Conservation (phyloP, 2,329 filamentous ascomycete genomes). For the Colletotrichum costaricense region DNA sequence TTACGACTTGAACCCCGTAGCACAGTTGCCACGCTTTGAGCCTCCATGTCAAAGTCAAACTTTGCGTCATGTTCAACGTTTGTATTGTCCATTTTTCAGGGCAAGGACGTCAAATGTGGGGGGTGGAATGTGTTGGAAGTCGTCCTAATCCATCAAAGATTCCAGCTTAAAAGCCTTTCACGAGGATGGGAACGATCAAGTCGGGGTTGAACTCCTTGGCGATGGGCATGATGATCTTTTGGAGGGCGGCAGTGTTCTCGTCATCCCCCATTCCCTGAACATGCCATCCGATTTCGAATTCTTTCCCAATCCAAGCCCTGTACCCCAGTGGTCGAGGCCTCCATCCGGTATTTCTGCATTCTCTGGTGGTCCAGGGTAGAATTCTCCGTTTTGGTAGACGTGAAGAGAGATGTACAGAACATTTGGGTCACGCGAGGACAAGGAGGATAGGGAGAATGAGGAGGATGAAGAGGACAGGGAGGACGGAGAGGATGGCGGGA, state of each 20-base stretch:
- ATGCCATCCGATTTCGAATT: slow-evolving; percentile 77
- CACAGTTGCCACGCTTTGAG: too few species aligned
- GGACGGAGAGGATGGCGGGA: too few species aligned
- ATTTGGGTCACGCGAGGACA: slow-evolving; percentile 73
- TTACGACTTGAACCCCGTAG: too few species aligned
- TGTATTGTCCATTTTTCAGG: too few species aligned
- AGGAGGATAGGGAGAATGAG: too few species aligned
- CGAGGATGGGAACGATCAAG: slow-evolving; percentile 73
- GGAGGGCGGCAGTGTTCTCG: slow-evolving; percentile 96
- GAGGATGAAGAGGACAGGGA: too few species aligned
- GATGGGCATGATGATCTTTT: slow-evolving; percentile 96
- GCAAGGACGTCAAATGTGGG: too few species aligned
- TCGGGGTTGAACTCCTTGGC: slow-evolving; percentile 94
- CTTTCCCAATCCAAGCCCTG: slow-evolving; percentile 65
- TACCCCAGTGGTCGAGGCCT: slow-evolving; percentile 69
- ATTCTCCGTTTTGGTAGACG: slow-evolving; percentile 83
- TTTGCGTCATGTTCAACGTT: too few species aligned
- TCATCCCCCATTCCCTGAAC: slow-evolving; percentile 90
- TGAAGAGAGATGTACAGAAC: slow-evolving; percentile 96
- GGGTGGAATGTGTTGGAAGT: too few species aligned
- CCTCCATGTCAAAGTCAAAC: too few species aligned
- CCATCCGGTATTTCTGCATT: slow-evolving; percentile 70
- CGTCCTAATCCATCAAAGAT: too few species aligned
- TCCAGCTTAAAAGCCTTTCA: too few species aligned
- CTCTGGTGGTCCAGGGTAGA: slow-evolving; percentile 81